Conservation (phyloP, 1,139 yeast species). For the Taiozyma sp. region DNA sequence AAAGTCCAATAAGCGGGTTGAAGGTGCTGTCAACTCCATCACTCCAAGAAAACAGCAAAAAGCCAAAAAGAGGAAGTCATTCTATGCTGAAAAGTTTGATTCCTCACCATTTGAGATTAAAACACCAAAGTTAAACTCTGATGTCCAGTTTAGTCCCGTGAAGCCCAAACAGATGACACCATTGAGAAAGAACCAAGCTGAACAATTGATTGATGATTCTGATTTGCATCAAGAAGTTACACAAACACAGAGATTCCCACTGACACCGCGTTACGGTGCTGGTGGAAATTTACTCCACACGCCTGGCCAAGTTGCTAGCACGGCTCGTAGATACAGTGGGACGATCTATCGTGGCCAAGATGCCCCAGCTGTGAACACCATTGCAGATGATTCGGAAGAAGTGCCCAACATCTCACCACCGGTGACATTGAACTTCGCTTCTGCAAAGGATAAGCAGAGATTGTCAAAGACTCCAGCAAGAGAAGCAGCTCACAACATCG, state of each 20-base stretch:
- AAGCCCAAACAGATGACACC: slow-evolving; percentile 8
- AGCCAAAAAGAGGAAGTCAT: slow-evolving; percentile 29
- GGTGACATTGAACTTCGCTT: slow-evolving; percentile 21
- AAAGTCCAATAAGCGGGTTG: slow-evolving; percentile 14
- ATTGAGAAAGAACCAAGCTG: slow-evolving; percentile 3
- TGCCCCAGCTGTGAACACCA: not conserved
- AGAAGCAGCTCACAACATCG: slow-evolving; percentile 20
- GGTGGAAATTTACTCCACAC: slow-evolving; percentile 18
- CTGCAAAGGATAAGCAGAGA: slow-evolving; percentile 2
- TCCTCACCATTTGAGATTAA: slow-evolving; percentile 45
- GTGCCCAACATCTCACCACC: slow-evolving; percentile 22
- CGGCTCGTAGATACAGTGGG: slow-evolving; percentile 16
- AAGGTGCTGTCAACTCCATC: slow-evolving; percentile 21
- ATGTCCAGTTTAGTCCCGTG: slow-evolving; percentile 25
- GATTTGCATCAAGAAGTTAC: slow-evolving; percentile 7
- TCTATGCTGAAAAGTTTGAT: slow-evolving; percentile 39
- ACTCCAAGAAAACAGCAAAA: slow-evolving; percentile 24
- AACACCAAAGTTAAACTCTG: slow-evolving; percentile 27
- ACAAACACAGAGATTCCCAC: slow-evolving; percentile 39
- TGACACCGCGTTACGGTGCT: slow-evolving; percentile 40
- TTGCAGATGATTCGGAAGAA: slow-evolving; percentile 22
- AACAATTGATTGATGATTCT: not conserved
- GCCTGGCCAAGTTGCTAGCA: slow-evolving; percentile 15
- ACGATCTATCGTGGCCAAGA: not conserved
- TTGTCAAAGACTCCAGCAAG: slow-evolving; percentile 16